Evolutionary conservation across 768 basidiomycete species (phyloP).

Genomic region (Pleurotus eryngii): DNA sequence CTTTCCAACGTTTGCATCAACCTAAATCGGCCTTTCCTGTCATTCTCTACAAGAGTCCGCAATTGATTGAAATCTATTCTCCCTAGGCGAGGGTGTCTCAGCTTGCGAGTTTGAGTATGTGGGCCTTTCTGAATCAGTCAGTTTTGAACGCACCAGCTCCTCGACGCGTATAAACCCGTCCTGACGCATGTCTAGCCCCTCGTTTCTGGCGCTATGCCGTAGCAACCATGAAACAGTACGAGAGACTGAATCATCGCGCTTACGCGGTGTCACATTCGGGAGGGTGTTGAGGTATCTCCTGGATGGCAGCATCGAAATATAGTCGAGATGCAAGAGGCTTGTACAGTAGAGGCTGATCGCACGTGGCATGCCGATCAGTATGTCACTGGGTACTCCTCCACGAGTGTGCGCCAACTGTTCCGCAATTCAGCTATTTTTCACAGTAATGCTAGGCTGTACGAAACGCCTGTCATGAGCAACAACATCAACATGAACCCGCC

Average conservation of each 20-base stretch:
- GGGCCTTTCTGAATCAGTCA: neutral
- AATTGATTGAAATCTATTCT: conserved; percentile 42
- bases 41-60: conserved; percentile 46
- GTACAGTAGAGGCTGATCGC: too few relatives aligned
- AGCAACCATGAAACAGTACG: conserved; percentile 48
- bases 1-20: conserved; percentile 16
- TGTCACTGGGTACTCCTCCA: too few relatives aligned
- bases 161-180: conserved; percentile 76
- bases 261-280: too few relatives aligned
- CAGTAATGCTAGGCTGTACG: too few relatives aligned
- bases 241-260: neutral
- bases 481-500: conserved; percentile 35
- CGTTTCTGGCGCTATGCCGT: conserved; percentile 64
- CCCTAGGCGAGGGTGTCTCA: conserved; percentile 52
- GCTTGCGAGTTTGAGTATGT: conserved; percentile 29
- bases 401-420: too few relatives aligned
- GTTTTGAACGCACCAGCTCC: conserved; percentile 58
- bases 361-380: too few relatives aligned
- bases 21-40: conserved; percentile 49
- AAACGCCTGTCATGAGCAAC: conserved; percentile 6
- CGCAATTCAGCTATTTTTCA: too few relatives aligned
- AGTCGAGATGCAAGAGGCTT: too few relatives aligned
- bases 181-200: conserved; percentile 56
- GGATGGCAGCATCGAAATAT: too few relatives aligned
- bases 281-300: too few relatives aligned